Conservation (phyloP, 177 flowering plant species). For the Telopea speciosissima region DNA sequence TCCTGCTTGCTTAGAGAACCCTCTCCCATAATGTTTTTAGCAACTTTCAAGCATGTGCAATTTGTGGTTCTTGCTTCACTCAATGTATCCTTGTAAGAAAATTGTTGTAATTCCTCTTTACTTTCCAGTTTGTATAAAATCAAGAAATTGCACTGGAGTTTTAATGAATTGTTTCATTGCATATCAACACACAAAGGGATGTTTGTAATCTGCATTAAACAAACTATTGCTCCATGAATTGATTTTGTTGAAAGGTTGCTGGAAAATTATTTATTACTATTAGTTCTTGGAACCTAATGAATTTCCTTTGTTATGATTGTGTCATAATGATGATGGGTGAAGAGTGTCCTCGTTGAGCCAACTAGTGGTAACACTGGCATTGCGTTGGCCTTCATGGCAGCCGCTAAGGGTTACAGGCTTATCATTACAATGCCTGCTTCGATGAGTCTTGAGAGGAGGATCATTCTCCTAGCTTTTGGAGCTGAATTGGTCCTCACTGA, state of each 20-base stretch:
- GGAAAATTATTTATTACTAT: no score
- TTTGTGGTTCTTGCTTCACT: not conserved
- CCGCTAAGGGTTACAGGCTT: constrained; percentile 61
- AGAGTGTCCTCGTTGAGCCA: constrained; percentile 72
- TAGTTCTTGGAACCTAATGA: not conserved
- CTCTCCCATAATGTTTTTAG: not conserved
- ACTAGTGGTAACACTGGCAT: constrained; percentile 78
- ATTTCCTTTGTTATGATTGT: constrained; percentile 1
- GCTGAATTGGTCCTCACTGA: constrained; percentile 72
- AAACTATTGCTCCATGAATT: no score
- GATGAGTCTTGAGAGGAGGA: constrained; percentile 71
- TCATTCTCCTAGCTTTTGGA: constrained; percentile 62
- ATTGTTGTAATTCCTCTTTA: not conserved
- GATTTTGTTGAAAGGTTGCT: no score
- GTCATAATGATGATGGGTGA: constrained; percentile 16
- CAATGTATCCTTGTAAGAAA: not conserved
- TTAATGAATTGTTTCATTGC: no score
- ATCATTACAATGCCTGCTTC: constrained; percentile 68
- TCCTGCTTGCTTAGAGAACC: no score
- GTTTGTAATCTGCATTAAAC: no score
- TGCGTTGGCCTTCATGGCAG: constrained; percentile 71
- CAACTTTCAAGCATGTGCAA: not conserved
- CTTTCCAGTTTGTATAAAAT: no score
- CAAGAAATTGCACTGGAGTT: no score
- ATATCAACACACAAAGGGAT: no score